Evolutionary conservation across 192 early-diverging fungal genomes (phyloP).

Genomic region (Chytriomyces sp.): DNA sequence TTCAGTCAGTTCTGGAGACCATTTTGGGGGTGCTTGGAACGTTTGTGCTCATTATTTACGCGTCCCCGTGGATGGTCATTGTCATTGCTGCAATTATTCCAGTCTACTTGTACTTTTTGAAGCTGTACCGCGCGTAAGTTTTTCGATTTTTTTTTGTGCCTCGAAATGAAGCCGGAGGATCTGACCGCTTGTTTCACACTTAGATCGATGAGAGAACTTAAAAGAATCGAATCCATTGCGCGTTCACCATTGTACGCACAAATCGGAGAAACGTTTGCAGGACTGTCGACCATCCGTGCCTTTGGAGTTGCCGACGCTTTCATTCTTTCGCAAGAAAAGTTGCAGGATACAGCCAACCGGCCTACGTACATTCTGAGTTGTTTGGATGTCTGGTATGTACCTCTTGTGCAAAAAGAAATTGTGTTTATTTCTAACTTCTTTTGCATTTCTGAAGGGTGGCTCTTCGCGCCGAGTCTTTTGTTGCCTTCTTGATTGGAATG

Average conservation of each 20-base stretch:
- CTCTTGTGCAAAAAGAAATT: no score
- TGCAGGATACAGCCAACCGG: conserved; percentile 42
- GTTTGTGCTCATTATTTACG: conserved; percentile 67
- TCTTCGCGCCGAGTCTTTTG: conserved; percentile 51
- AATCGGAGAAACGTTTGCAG: conserved; percentile 79
- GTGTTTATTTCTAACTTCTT: no score
- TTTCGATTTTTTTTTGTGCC: neutral
- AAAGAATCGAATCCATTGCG: neutral
- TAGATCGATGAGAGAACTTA: neutral
- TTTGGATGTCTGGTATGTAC: conserved; percentile 82
- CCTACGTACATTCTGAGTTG: conserved; percentile 74
- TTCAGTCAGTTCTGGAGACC: conserved; percentile 67
- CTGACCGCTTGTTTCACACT: neutral
- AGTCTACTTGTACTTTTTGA: conserved; percentile 72
- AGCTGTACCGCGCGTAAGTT: conserved; percentile 75
- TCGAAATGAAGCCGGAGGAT: conserved; percentile 75
- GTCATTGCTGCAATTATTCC: conserved; percentile 74
- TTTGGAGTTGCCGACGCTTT: conserved; percentile 77
- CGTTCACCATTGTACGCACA: conserved; percentile 81
- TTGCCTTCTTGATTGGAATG: neutral
- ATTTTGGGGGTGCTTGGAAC: conserved; percentile 60
- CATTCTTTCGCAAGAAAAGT: conserved; percentile 55
- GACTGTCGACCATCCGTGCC: conserved; percentile 84
- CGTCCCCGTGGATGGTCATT: conserved; percentile 70
- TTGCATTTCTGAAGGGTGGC: neutral